phyloP scores from a whole-genome alignment of 164 flowering plant genomes.

The Nymphaea thermarum region DNA sequence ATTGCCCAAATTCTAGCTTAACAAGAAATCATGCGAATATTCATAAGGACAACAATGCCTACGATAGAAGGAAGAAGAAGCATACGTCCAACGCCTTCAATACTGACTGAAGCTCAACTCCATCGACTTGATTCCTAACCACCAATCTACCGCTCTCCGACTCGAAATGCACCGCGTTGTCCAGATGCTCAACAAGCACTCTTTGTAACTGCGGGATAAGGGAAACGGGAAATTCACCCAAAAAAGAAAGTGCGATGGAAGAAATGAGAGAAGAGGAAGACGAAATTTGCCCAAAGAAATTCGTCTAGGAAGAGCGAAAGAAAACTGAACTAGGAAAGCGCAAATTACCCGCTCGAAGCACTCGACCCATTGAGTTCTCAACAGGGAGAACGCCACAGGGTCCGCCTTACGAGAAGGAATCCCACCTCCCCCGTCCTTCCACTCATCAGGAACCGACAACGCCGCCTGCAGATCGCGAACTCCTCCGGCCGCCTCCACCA shows the following conservation, averaged over 20 bases:
- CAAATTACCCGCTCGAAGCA: conserved; percentile 67
- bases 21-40: too few relatives aligned
- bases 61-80: conserved; percentile 1
- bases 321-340: neutral
- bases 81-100: conserved; percentile 83
- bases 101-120: conserved; percentile 42
- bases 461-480: conserved; percentile 49
- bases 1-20: too few relatives aligned
- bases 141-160: conserved; percentile 22
- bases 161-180: conserved; percentile 47
- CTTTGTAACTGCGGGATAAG: conserved; percentile 38
- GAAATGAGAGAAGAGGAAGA: neutral
- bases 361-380: conserved; percentile 58
- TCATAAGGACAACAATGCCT: too few relatives aligned
- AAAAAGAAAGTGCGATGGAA: neutral
- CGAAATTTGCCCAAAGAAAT: neutral
- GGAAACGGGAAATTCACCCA: neutral
- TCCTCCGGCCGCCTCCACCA: conserved; percentile 46
- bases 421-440: conserved; percentile 1
- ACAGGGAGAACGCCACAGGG: conserved; percentile 51
- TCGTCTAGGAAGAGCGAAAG: neutral
- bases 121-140: conserved; percentile 27
- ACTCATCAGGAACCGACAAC: conserved; percentile 23
- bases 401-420: conserved; percentile 21
- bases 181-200: conserved; percentile 43